Conservation (phyloP, 768 basidiomycete species). For the Leccinum rimulosum region DNA sequence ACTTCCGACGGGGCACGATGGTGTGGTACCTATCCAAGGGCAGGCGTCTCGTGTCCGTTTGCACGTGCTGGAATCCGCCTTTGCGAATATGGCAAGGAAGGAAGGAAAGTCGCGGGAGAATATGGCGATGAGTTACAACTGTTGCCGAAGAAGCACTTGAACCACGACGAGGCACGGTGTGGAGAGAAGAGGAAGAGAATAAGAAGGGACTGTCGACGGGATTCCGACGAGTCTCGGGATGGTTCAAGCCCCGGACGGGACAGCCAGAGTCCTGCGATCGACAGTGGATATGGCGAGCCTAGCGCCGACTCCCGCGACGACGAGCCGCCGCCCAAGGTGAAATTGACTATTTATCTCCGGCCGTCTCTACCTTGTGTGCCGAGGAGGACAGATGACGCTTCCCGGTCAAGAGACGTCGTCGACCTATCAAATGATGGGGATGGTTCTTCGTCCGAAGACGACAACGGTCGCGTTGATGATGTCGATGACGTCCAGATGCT, state of each 20-base stretch:
- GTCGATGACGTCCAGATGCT: constrained; percentile 21
- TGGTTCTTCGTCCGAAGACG: constrained; percentile 39
- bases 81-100: constrained; percentile 60
- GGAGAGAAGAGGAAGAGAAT: constrained; percentile 47
- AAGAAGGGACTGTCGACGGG: constrained; percentile 31
- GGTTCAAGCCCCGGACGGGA: constrained; percentile 12
- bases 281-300: constrained; percentile 28
- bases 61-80: constrained; percentile 68
- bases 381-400: constrained; percentile 6
- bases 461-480: constrained; percentile 22
- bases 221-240: constrained; percentile 15
- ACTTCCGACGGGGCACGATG: constrained; percentile 74
- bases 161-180: constrained; percentile 35
- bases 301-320: constrained; percentile 30
- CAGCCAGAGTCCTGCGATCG: constrained; percentile 22
- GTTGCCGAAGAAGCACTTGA: constrained; percentile 45
- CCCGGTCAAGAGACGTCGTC: constrained; percentile 31
- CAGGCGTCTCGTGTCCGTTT: constrained; percentile 76
- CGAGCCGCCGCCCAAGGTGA: constrained; percentile 57
- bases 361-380: constrained; percentile 30
- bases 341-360: constrained; percentile 64
- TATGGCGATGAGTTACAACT: constrained; percentile 29
- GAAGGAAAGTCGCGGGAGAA: constrained; percentile 32
- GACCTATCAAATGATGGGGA: constrained; percentile 41
- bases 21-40: constrained; percentile 80